phyloP scores from a whole-genome alignment of 805 yeast species.

The Starmerella apicola region DNA sequence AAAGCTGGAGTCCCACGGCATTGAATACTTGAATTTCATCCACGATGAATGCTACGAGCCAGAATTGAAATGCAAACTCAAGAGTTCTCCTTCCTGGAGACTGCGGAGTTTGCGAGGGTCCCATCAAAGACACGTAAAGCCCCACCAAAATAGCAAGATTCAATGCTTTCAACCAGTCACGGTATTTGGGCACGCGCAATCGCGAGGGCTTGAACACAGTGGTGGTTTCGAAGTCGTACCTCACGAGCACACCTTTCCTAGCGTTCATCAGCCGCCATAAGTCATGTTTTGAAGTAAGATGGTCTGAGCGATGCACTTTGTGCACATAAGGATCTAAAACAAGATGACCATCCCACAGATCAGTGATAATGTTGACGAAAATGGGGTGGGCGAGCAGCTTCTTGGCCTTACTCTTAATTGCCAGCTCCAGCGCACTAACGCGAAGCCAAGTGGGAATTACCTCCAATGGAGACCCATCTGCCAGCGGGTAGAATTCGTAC shows the following conservation, averaged over 20 bases:
- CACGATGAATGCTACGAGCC: constrained; percentile 37
- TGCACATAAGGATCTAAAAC: constrained; percentile 30
- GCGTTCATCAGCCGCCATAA: constrained; percentile 21
- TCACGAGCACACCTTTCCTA: constrained; percentile 28
- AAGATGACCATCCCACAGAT: constrained; percentile 42
- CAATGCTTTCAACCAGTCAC: constrained; percentile 25
- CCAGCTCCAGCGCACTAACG: constrained; percentile 37
- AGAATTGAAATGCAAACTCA: constrained; percentile 34
- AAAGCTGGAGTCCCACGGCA: constrained; percentile 36
- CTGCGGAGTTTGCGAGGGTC: no score
- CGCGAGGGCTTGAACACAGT: constrained; percentile 30
- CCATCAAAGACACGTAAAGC: constrained; percentile 25
- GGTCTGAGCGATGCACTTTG: constrained; percentile 26
- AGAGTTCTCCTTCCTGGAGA: constrained; percentile 11
- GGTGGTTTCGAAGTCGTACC: constrained; percentile 28
- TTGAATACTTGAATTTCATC: constrained; percentile 36
- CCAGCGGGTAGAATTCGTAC: constrained; percentile 36
- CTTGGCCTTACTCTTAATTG: constrained; percentile 42
- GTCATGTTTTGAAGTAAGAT: constrained; percentile 18
- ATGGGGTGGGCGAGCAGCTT: constrained; percentile 42
- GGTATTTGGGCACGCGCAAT: constrained; percentile 30
- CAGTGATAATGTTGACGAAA: constrained; percentile 35
- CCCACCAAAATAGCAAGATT: constrained; percentile 26
- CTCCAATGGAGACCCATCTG: constrained; percentile 24
- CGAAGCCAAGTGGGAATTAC: constrained; percentile 30